A percentile compares a stretch with the other conserved stretches of the same genome.
Conservation (phyloP, 2,329 filamentous ascomycete species). For the Colletotrichum gloeosporioides region DNA sequence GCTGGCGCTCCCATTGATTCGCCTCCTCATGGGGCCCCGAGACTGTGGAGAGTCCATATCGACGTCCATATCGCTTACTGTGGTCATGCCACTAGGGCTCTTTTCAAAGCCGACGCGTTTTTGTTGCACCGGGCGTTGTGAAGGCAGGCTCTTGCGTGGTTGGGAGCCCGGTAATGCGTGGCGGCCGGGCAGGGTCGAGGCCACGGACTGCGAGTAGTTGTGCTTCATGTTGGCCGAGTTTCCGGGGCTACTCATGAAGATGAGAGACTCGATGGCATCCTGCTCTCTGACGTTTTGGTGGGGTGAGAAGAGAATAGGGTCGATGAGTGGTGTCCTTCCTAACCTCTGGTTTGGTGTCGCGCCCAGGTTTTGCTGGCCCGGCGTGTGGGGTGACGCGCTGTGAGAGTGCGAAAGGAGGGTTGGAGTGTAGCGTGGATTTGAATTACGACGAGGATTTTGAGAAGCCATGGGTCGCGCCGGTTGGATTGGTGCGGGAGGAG, state of each 20-base stretch:
- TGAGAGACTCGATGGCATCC: conserved; percentile 79
- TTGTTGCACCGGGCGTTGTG: conserved; percentile 46
- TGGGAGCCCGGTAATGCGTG: conserved; percentile 51
- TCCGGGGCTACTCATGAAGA: conserved; percentile 83
- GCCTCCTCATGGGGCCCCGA: conserved; percentile 32
- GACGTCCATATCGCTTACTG: conserved; percentile 53
- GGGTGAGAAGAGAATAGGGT: conserved; percentile 69
- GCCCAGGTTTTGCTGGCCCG: neutral
- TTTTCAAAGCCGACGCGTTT: conserved; percentile 56
- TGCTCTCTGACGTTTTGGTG: conserved; percentile 76
- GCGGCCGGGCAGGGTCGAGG: conserved; percentile 27
- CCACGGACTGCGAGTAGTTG: conserved; percentile 50
- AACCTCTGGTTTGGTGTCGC: conserved; percentile 35
- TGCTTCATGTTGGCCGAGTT: conserved; percentile 70
- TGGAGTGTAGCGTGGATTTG: conserved; percentile 54
- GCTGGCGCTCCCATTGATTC: conserved; percentile 33
- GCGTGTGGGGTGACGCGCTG: conserved; percentile 47
- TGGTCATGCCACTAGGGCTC: conserved; percentile 41
- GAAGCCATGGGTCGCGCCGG: conserved; percentile 44
- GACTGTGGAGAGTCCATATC: conserved; percentile 37
- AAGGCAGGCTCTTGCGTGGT: conserved; percentile 58
- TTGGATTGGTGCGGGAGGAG: conserved; percentile 60
- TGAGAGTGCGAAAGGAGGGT: conserved; percentile 55
- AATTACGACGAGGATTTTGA: conserved; percentile 54
- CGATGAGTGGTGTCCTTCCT: conserved; percentile 42